phyloP scores from a whole-genome alignment of 2,329 filamentous ascomycete species.

The Phialemonium atrogriseum region DNA sequence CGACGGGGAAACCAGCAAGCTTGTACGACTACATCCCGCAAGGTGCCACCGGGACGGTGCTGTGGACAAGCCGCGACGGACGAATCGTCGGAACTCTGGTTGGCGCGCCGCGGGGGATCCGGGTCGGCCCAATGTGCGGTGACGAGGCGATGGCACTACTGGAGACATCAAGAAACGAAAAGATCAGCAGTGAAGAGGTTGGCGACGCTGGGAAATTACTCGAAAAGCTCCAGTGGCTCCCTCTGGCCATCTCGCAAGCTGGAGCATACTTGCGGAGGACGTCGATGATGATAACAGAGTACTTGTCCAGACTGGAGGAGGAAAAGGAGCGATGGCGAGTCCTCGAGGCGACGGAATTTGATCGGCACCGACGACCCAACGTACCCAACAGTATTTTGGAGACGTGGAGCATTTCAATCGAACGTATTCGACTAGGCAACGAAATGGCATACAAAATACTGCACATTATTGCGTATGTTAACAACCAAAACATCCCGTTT shows the following conservation, averaged over 20 bases:
- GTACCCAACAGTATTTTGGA: conserved; percentile 23
- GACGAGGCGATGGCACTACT: conserved; percentile 6
- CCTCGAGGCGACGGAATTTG: conserved; percentile 12
- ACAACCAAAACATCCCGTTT: conserved; percentile 21
- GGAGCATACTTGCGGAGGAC: conserved; percentile 18
- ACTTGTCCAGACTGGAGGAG: conserved; percentile 15
- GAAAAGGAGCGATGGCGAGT: conserved; percentile 15
- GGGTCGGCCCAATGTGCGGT: conserved; percentile 5
- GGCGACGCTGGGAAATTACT: conserved; percentile 4
- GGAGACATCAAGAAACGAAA: conserved; percentile 3
- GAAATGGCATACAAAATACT: conserved; percentile 19
- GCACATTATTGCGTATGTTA: conserved; percentile 20
- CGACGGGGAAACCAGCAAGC: too few relatives aligned
- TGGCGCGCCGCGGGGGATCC: conserved; percentile 5
- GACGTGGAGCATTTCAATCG: conserved; percentile 25
- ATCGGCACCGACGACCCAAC: conserved; percentile 17
- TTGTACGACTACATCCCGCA: too few relatives aligned
- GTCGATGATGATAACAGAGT: conserved; percentile 12
- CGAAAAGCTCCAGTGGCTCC: conserved; percentile 8
- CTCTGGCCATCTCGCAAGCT: conserved; percentile 9
- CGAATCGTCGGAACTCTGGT: conserved; percentile 7
- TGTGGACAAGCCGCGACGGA: conserved; percentile 11
- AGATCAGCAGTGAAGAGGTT: conserved; percentile 3
- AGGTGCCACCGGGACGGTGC: conserved; percentile 7
- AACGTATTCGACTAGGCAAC: conserved; percentile 18